Percentiles rank a stretch among this genome's conserved stretches.
These are phyloP conservation scores for Fusarium sp. DNA, from an alignment of 2,329 filamentous ascomycete species.

Conservation along the genomic window DNA sequence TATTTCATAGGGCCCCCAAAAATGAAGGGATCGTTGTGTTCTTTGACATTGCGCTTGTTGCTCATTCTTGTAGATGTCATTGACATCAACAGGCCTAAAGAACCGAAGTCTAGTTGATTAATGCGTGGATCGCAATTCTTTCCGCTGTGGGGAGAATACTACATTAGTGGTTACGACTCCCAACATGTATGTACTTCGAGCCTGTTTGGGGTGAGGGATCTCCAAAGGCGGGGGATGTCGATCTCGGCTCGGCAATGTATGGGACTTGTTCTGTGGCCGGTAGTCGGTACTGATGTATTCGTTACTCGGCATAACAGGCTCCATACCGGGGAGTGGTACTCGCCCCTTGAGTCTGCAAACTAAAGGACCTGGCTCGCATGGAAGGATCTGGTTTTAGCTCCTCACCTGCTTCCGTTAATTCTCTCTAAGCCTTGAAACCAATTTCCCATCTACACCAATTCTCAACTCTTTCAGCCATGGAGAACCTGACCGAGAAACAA, in stretches of 20 bases:
- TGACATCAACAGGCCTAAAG: background rate
- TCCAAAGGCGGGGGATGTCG: background rate
- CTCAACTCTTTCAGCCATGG: background rate
- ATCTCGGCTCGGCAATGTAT: background rate
- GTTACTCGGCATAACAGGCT: background rate
- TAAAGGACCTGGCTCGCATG: background rate
- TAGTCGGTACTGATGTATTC: background rate
- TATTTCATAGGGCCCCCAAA: background rate
- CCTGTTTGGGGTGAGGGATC: background rate
- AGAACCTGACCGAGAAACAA: background rate
- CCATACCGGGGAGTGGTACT: background rate
- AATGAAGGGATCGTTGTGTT: background rate
- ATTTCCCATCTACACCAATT: background rate
- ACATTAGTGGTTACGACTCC: background rate
- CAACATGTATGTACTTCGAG: background rate
- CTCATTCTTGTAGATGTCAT: background rate
- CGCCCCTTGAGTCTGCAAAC: background rate
- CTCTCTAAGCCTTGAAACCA: no score
- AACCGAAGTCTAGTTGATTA: background rate
- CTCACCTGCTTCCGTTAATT: background rate
- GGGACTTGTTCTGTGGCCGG: background rate
- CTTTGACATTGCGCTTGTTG: background rate
- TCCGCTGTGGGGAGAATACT: background rate
- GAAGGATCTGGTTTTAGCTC: background rate
- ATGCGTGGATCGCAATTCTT: background rate